Evolutionary conservation across 805 yeast species (phyloP), one percentile per base, ranked within the genome.

Genomic region (Metschnikowia rubicola): DNA sequence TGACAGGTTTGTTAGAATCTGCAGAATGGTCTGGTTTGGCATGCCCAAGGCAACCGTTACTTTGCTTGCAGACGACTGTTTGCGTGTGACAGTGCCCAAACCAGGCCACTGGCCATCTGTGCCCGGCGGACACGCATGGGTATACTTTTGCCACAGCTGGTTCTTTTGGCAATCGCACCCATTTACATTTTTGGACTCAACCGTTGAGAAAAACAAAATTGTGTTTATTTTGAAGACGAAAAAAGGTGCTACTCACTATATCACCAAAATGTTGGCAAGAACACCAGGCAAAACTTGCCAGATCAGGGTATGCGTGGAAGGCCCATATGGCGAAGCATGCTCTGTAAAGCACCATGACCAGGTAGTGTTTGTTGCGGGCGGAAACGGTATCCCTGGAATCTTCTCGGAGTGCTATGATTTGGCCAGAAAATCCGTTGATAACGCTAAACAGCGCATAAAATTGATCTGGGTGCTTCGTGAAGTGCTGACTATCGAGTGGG

Each of bases 341-440:
- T 75, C 82, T 1, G 67, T 79, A 11, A 64, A 68, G 32, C 66
- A 70, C 36, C 84, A 75, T 55, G 77, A 79, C 40, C 74, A 77
- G 48, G 76, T 83, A 5, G 73, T 84, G 6, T 73, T 83, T 37
- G 55, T 86, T 28, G 85, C 91, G 6, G 91, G 89, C 37, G 92
- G 94, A 31, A 81, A 82, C 46, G 95, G 94, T 45, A 71, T 86
- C 44, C 83, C 92, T 0, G 87, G 82, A n/a, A 65, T 74, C 26
- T 65, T 69, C 39, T 68, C 72, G 12, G 75, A 74, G 54, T 74
- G 71, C 34, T 49, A 57, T 44, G 63, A 63, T 49, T 52, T 67
- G 49, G 66, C 67, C 4, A 38, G 34, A 12, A 60, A 56, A 26
- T 54, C 64, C 2, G 46, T 42, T 9, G 36, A 51, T 28, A 57